These are phyloP conservation scores for Quercus dentata DNA, from an alignment of 306 rosid species.

Conservation along the genomic window DNA sequence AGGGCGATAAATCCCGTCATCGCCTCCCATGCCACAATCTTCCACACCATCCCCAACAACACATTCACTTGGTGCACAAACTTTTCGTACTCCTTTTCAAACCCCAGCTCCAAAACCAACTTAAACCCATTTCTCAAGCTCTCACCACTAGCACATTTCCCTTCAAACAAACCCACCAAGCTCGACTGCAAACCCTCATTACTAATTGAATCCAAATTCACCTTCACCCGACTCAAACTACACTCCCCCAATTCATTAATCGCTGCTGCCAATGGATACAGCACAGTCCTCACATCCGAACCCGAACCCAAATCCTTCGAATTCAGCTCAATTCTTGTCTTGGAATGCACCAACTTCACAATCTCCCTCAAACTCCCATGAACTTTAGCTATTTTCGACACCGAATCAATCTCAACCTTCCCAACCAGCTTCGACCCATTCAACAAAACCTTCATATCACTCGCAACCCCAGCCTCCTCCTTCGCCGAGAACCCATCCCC, in stretches of 20 bases:
- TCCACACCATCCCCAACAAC: constrained; percentile 59
- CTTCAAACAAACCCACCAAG: constrained; percentile 42
- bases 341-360: constrained; percentile 56
- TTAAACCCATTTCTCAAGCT: constrained; percentile 36
- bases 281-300: constrained; percentile 30
- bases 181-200: constrained; percentile 18
- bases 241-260: constrained; percentile 48
- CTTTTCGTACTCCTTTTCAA: constrained; percentile 38
- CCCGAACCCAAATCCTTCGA: constrained; percentile 33
- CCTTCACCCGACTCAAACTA: constrained; percentile 46
- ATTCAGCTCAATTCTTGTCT: constrained; percentile 61
- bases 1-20: constrained; percentile 42
- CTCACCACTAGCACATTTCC: constrained; percentile 43
- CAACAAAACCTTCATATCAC: constrained; percentile 66
- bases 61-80: constrained; percentile 52
- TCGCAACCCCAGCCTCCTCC: constrained; percentile 74
- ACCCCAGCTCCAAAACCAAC: constrained; percentile 36
- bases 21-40: constrained; percentile 73
- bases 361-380: constrained; percentile 65
- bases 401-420: constrained; percentile 34
- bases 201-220: constrained; percentile 35
- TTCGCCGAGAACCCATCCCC: constrained; percentile 69
- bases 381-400: constrained; percentile 42
- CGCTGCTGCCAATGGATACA: constrained; percentile 47
- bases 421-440: constrained; percentile 86